Conservation (phyloP, 2,329 filamentous ascomycete species). For the Exophiala sp. region DNA sequence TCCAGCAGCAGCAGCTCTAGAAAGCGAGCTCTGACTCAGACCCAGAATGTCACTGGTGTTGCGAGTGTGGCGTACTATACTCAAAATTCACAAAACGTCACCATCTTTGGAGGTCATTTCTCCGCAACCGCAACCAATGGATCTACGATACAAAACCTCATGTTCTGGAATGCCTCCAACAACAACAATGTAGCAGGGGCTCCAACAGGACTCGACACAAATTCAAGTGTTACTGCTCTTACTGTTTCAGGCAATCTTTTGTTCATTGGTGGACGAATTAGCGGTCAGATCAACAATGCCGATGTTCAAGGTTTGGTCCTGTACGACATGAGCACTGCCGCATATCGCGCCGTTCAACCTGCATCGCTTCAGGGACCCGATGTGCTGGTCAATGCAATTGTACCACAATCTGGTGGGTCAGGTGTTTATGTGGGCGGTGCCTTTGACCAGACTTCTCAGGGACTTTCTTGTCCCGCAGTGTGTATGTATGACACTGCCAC, state of each 20-base stretch:
- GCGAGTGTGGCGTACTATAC: constrained; percentile 75
- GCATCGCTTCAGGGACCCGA: constrained; percentile 68
- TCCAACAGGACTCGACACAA: constrained; percentile 60
- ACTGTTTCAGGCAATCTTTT: constrained; percentile 64
- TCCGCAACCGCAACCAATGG: constrained; percentile 65
- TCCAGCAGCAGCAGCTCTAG: constrained; percentile 21
- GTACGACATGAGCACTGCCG: constrained; percentile 67
- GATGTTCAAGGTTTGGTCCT: constrained; percentile 70
- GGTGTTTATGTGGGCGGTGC: constrained; percentile 83
- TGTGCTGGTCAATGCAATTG: constrained; percentile 72
- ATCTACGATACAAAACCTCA: constrained; percentile 71
- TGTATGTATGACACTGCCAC: constrained; percentile 72
- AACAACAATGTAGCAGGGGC: constrained; percentile 67
- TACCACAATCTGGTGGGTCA: constrained; percentile 63
- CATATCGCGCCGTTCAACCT: constrained; percentile 66
- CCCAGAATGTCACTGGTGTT: constrained; percentile 48
- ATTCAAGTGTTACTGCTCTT: constrained; percentile 73
- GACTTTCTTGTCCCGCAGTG: constrained; percentile 74
- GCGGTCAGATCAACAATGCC: constrained; percentile 63
- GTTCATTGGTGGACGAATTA: constrained; percentile 78
- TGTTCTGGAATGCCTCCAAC: constrained; percentile 75
- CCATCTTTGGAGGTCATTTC: constrained; percentile 85
- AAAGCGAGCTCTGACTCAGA: constrained; percentile 32
- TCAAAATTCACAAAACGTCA: constrained; percentile 68
- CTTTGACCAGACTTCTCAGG: constrained; percentile 73